Percentiles rank a stretch among this genome's conserved stretches.
Conservation (phyloP, 768 basidiomycete species). For the Epithele typhae region DNA sequence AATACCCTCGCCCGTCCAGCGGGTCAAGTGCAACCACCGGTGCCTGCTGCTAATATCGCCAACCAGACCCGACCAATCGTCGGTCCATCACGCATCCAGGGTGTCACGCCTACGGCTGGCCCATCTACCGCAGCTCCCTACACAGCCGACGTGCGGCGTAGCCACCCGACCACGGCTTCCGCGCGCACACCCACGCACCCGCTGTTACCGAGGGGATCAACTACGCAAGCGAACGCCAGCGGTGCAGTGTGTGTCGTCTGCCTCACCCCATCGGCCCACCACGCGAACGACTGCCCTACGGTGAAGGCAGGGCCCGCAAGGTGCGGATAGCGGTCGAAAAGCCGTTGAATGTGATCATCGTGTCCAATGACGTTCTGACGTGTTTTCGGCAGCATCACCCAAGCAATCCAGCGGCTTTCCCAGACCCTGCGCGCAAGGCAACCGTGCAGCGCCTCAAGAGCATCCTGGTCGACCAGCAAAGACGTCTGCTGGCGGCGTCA, state of each 20-base stretch:
- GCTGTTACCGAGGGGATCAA: constrained; percentile 24
- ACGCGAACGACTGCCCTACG: constrained; percentile 52
- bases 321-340: constrained; percentile 30
- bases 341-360: neutral
- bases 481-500: constrained; percentile 13
- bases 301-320: constrained; percentile 49
- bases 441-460: constrained; percentile 36
- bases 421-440: constrained; percentile 29
- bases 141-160: too few species aligned
- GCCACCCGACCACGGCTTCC: too few species aligned
- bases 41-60: neutral
- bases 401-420: constrained; percentile 46
- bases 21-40: neutral
- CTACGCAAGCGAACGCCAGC: constrained; percentile 35
- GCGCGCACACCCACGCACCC: neutral
- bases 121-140: neutral
- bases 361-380: neutral
- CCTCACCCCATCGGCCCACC: constrained; percentile 36
- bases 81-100: neutral
- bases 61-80: neutral
- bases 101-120: neutral
- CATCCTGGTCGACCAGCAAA: constrained; percentile 34
- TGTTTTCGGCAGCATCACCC: neutral
- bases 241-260: constrained; percentile 46
- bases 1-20: neutral